Conservation (phyloP, 2,329 filamentous ascomycete species). For the Chaetothyriales sp. region DNA sequence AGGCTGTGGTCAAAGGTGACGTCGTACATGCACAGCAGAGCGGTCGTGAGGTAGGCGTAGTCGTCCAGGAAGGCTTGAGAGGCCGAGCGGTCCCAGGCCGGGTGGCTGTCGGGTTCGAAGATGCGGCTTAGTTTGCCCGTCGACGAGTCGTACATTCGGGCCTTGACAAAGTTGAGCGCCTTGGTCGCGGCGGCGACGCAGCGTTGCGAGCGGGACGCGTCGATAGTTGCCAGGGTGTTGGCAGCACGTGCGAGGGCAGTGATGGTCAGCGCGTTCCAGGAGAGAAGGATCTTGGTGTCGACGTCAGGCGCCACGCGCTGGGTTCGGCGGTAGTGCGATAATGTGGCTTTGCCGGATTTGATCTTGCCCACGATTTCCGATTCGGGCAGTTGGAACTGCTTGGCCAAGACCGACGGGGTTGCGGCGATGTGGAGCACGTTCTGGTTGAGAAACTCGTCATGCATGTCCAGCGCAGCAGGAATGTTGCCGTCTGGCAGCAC, state of each 20-base stretch:
- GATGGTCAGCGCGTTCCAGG: slow-evolving; percentile 82
- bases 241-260: slow-evolving; percentile 64
- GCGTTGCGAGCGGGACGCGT: slow-evolving; percentile 41
- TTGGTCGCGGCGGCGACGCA: slow-evolving; percentile 55
- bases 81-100: slow-evolving; percentile 2
- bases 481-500: slow-evolving; percentile 78
- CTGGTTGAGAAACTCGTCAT: slow-evolving; percentile 88
- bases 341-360: slow-evolving; percentile 49
- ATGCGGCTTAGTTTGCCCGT: slow-evolving; percentile 51
- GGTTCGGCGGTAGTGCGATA: slow-evolving; percentile 57
- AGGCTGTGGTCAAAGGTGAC: slow-evolving; percentile 63
- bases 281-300: slow-evolving; percentile 77
- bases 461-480: slow-evolving; percentile 63
- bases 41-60: slow-evolving; percentile 77
- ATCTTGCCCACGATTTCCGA: slow-evolving; percentile 57
- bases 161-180: slow-evolving; percentile 58
- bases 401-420: slow-evolving; percentile 54
- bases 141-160: slow-evolving; percentile 55
- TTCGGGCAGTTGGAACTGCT: slow-evolving; percentile 59
- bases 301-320: slow-evolving; percentile 63
- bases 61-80: slow-evolving; percentile 85
- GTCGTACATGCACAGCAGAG: slow-evolving; percentile 72
- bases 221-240: slow-evolving; percentile 50
- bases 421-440: slow-evolving; percentile 68
- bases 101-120: background rate